These are phyloP conservation scores for Globisporangium takayamanum DNA, from an alignment of 352 stramenopile genomes.

Conservation along the genomic window DNA sequence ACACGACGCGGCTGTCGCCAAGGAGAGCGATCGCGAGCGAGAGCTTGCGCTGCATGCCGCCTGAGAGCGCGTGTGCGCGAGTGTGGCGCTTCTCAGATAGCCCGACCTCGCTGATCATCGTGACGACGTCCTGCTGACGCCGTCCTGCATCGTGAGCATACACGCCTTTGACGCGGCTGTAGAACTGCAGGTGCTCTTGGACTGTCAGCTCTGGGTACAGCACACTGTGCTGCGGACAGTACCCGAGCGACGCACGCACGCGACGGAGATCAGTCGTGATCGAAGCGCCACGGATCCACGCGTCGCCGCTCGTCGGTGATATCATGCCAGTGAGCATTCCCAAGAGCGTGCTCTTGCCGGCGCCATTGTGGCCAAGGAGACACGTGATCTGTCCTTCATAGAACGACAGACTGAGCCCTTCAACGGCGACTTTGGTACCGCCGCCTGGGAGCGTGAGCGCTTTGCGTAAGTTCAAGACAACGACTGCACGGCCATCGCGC, in stretches of 20 bases:
- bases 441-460: slow-evolving; percentile 57
- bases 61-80: slow-evolving; percentile 46
- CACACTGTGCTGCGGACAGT: slow-evolving; percentile 97
- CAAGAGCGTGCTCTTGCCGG: slow-evolving; percentile 88
- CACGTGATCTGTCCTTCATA: slow-evolving; percentile 93
- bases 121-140: slow-evolving; percentile 18
- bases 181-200: slow-evolving; percentile 94
- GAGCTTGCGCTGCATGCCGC: slow-evolving; percentile 77
- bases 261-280: slow-evolving; percentile 65
- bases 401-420: slow-evolving; percentile 78
- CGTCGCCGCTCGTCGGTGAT: slow-evolving; percentile 44
- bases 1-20: slow-evolving; percentile 64
- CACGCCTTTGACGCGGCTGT: slow-evolving; percentile 88
- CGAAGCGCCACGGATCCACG: slow-evolving; percentile 46
- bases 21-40: slow-evolving; percentile 75
- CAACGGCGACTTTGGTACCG: slow-evolving; percentile 79
- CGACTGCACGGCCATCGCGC: slow-evolving; percentile 37
- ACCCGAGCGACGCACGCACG: slow-evolving; percentile 90
- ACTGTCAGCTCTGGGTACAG: slow-evolving; percentile 95
- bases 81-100: slow-evolving; percentile 84
- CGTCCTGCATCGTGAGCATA: slow-evolving; percentile 3
- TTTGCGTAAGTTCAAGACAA: slow-evolving; percentile 63
- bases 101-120: slow-evolving; percentile 86
- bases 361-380: slow-evolving; percentile 94
- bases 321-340: slow-evolving; percentile 80